phyloP scores from a whole-genome alignment of 1,139 yeast species.

The Suzukiozyma palmioleophila region DNA sequence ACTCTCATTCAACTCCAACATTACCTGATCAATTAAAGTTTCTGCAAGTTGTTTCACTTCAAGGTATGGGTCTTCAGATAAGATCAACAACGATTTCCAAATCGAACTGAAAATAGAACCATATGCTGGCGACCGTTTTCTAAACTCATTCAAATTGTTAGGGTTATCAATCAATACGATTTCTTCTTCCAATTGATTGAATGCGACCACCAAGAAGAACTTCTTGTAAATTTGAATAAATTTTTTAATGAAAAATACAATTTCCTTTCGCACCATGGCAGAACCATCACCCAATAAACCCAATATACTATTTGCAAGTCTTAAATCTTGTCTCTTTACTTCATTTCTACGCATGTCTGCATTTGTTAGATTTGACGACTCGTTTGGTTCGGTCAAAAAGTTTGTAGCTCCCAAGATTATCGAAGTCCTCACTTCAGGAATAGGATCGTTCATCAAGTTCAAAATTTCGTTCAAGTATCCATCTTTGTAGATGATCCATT shows the following conservation, averaged over 20 bases:
- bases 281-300: conserved; percentile 77
- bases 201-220: conserved; percentile 84
- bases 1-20: conserved; percentile 61
- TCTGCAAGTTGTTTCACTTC: conserved; percentile 78
- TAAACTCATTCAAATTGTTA: conserved; percentile 51
- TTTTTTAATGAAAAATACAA: conserved; percentile 70
- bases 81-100: conserved; percentile 79
- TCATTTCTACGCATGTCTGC: conserved; percentile 37
- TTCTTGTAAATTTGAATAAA: conserved; percentile 67
- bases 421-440: conserved; percentile 92
- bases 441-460: conserved; percentile 71
- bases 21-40: conserved; percentile 68
- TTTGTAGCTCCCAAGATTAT: conserved; percentile 70
- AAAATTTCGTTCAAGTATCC: conserved; percentile 57
- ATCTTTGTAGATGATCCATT: conserved; percentile 65
- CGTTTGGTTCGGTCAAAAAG: conserved; percentile 48
- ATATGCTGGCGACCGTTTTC: conserved; percentile 67
- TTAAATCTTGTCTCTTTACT: conserved; percentile 50
- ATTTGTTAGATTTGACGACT: conserved; percentile 12
- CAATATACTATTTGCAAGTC: conserved; percentile 46
- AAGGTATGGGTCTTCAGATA: conserved; percentile 85
- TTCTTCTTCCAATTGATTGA: conserved; percentile 81
- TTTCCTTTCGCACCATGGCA: conserved; percentile 81
- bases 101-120: conserved; percentile 84
- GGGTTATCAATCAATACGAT: conserved; percentile 63